Evolutionary conservation across 108 stramenopile species (phyloP), one percentile per base, ranked within the genome.

Genomic region (Fistulifera solaris): DNA sequence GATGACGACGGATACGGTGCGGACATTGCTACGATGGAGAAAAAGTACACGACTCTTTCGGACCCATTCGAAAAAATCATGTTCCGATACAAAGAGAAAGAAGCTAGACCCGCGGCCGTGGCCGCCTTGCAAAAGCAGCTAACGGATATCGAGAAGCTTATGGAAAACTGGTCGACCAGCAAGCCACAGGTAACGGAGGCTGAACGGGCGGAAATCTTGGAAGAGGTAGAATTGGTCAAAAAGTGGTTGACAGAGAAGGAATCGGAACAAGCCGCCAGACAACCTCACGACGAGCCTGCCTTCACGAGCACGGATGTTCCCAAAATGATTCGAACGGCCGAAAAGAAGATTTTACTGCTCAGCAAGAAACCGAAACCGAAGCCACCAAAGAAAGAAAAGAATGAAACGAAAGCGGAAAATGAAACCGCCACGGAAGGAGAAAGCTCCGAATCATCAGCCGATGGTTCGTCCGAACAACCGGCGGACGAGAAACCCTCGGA

Each of bases 1-100:
- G 92, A 96, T 54, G 96, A 95, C 50, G 96, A 96, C 18, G 97
- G 94, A 38, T 86, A 78, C 69, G 73, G 66, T 59, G 93, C 93
- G 48, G 93, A 91, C 57, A 67, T 95, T 41, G 58, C 60, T 1
- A 87, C 88, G 8, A 95, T 89, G 71, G 50, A 80, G 25, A 74
- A 54, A 19, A 96, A 93, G 74, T 83, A 75, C 48, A 62, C 49
- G n/a, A 90, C 85, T 52, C 66, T 98, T 2, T 75, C 90, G 6
- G 70, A 51, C 38, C 93, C 88, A 12, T 80, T 84, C 12, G 87
- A 93, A 54, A 83, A 85, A 56, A 65, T 89, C 22, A 81, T 87
- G 62, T 75, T 83, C 70, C 89, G 97, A 25, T 50, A 77, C 43
- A 55, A 70, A 18, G 97, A 96, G 60, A 54, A 77, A 38, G 73